phyloP scores from a whole-genome alignment of 2,329 filamentous ascomycete genomes.

The Diaporthe nobilis region DNA sequence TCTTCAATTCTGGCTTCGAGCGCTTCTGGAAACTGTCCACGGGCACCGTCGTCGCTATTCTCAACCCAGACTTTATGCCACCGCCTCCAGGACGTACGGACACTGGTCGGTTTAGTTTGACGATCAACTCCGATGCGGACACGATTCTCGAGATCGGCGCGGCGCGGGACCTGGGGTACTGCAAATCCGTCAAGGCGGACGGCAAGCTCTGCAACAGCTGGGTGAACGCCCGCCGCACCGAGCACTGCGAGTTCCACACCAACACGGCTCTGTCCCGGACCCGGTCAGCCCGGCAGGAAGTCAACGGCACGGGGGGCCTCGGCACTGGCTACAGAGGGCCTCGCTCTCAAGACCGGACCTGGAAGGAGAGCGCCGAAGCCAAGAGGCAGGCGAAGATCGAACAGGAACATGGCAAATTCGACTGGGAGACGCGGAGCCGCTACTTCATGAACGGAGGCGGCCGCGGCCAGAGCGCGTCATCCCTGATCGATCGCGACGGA shows the following conservation, averaged over 20 bases:
- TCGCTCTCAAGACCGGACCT: conserved; percentile 44
- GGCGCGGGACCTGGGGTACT: conserved; percentile 89
- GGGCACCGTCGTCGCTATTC: conserved; percentile 91
- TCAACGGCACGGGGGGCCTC: conserved; percentile 72
- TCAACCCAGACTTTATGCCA: conserved; percentile 93
- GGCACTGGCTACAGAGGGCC: conserved; percentile 48
- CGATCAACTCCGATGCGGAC: conserved; percentile 88
- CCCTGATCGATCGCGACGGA: conserved; percentile 74
- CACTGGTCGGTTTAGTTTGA: conserved; percentile 87
- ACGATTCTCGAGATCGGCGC: conserved; percentile 90
- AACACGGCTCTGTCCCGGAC: conserved; percentile 83
- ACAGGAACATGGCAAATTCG: conserved; percentile 60
- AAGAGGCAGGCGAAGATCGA: conserved; percentile 47
- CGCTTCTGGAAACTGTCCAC: conserved; percentile 94
- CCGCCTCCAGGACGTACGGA: conserved; percentile 82
- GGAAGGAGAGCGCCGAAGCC: conserved; percentile 48
- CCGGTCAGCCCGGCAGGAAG: conserved; percentile 78
- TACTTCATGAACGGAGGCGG: conserved; percentile 64
- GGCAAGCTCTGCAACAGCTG: conserved; percentile 85
- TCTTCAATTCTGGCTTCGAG: conserved; percentile 92
- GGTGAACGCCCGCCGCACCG: conserved; percentile 90
- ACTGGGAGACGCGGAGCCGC: conserved; percentile 70
- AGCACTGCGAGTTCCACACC: conserved; percentile 94
- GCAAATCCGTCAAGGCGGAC: conserved; percentile 87
- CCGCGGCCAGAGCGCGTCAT: conserved; percentile 66